A percentile compares a stretch with the other conserved stretches of the same genome.
Evolutionary conservation across 148 eudicot genomes (phyloP).

Genomic region (Chenopodium berlandieri): DNA sequence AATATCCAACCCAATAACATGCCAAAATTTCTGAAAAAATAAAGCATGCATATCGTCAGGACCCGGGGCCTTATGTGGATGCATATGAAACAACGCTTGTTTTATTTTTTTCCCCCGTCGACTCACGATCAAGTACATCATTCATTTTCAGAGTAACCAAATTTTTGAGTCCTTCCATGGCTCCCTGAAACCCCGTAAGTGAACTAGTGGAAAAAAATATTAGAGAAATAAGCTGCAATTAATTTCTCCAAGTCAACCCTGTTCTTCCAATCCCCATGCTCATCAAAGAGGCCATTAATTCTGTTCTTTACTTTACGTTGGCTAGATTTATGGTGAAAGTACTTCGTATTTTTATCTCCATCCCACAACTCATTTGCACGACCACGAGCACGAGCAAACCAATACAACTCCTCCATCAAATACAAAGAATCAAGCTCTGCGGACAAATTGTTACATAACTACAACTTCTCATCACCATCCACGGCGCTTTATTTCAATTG

Average conservation of each 20-base stretch:
- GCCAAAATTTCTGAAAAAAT: background rate
- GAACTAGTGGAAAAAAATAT: background rate
- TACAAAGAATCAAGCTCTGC: background rate
- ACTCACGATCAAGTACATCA: background rate
- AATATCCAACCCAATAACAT: background rate
- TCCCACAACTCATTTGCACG: background rate
- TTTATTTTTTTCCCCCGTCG: background rate
- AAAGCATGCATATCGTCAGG: constrained; percentile 6
- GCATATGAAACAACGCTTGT: background rate
- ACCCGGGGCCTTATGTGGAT: background rate
- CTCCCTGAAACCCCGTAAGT: background rate
- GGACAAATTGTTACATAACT: background rate
- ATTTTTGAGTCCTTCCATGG: background rate
- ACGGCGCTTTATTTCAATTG: background rate
- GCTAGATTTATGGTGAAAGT: background rate
- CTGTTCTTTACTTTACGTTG: background rate
- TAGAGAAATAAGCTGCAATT: background rate
- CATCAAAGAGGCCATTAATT: background rate
- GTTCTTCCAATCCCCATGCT: background rate
- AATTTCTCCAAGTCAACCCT: background rate
- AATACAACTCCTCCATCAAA: background rate
- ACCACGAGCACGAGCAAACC: background rate
- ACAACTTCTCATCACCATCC: background rate
- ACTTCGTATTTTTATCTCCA: background rate
- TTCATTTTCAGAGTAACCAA: background rate